A percentile compares a stretch with the other conserved stretches of the same genome.
These are phyloP conservation scores for Ophiostoma sp. DNA, from an alignment of 2,329 filamentous ascomycete species.

Conservation along the genomic window DNA sequence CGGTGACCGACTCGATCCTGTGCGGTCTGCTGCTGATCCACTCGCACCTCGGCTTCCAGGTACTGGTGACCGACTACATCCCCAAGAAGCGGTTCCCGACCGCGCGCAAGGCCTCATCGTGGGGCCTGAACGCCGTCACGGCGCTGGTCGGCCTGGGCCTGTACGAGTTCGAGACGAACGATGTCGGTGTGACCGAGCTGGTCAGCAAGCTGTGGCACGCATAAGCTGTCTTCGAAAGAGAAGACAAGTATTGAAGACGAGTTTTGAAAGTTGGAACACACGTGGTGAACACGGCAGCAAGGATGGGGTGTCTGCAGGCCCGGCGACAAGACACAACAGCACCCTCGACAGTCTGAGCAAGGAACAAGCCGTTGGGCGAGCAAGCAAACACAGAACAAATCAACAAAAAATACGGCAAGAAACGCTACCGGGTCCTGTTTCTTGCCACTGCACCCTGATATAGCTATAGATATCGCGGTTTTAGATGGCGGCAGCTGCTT, in stretches of 20 bases:
- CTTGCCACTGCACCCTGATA: not conserved
- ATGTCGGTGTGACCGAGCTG: constrained; percentile 87
- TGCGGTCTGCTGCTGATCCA: constrained; percentile 80
- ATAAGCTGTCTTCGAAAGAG: constrained; percentile 34
- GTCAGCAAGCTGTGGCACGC: constrained; percentile 88
- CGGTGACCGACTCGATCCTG: constrained; percentile 76
- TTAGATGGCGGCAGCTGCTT: not conserved
- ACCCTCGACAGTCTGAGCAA: not conserved
- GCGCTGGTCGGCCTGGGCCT: constrained; percentile 77
- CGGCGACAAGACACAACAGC: not conserved
- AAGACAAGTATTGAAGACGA: not conserved
- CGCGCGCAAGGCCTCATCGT: constrained; percentile 61
- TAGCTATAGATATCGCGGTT: not conserved
- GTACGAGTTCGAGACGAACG: constrained; percentile 99
- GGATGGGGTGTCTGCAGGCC: constrained; percentile 4
- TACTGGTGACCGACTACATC: constrained; percentile 86
- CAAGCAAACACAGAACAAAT: not conserved
- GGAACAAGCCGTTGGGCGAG: not conserved
- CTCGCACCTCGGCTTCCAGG: constrained; percentile 93
- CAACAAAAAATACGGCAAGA: not conserved
- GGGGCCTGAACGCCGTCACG: constrained; percentile 73
- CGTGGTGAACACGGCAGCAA: not conserved
- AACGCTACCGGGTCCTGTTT: not conserved
- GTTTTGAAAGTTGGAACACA: not conserved
- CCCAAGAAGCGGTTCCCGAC: constrained; percentile 65